Conservation (phyloP, 169 alveolate genomes). For the Plasmodium cynomolgi region DNA sequence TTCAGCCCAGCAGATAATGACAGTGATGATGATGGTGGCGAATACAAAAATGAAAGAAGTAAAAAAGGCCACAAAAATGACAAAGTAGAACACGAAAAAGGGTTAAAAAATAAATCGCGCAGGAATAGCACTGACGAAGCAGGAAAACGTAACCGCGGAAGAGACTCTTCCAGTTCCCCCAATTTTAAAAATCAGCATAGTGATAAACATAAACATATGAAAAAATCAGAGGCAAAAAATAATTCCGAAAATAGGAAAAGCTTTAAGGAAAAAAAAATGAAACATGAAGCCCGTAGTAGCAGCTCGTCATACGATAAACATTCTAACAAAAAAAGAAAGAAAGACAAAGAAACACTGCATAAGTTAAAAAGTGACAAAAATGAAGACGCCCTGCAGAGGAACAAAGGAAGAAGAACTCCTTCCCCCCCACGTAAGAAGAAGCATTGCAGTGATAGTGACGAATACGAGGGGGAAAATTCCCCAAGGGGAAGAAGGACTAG, state of each 20-base stretch:
- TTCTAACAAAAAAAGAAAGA: neutral
- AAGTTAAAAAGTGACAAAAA: slow-evolving; percentile 8
- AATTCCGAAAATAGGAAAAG: neutral
- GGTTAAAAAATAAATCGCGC: neutral
- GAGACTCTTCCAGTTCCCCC: neutral
- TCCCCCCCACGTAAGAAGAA: neutral
- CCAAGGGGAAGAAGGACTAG: neutral
- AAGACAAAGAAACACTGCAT: neutral
- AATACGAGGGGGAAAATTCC: neutral
- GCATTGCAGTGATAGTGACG: slow-evolving; percentile 6
- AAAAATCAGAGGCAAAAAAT: neutral
- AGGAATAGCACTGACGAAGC: neutral
- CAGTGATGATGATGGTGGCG: neutral
- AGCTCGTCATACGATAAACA: neutral
- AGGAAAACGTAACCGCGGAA: neutral
- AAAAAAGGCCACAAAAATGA: neutral
- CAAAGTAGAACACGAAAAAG: neutral
- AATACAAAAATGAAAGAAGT: neutral
- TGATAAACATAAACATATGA: neutral
- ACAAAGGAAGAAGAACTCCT: slow-evolving; percentile 8
- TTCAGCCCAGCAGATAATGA: neutral
- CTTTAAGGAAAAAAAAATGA: neutral
- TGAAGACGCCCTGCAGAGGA: neutral
- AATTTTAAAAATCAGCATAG: neutral
- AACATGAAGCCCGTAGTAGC: neutral